These are phyloP conservation scores for Fusarium chlamydosporum DNA, from an alignment of 2,329 filamentous ascomycete genomes.

Conservation along the genomic window DNA sequence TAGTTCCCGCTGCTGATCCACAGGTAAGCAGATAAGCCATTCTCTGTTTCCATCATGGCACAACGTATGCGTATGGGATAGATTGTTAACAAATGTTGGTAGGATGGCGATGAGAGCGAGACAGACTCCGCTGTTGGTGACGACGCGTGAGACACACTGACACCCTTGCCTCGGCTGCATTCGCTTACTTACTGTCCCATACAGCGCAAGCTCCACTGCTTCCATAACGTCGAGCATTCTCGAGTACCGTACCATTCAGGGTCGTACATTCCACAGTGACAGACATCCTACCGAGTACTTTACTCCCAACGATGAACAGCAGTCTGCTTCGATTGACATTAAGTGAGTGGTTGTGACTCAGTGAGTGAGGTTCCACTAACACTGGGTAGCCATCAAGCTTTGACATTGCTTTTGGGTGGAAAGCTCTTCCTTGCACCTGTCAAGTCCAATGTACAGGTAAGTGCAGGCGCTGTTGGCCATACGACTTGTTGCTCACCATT, in stretches of 20 bases:
- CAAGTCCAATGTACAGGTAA: constrained; percentile 35
- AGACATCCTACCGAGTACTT: constrained; percentile 45
- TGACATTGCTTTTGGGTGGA: constrained; percentile 38
- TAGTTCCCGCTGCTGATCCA: constrained; percentile 41
- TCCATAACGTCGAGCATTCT: constrained; percentile 46
- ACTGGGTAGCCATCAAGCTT: constrained; percentile 40
- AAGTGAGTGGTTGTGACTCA: constrained; percentile 9
- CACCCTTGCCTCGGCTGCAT: neutral
- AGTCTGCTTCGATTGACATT: constrained; percentile 47
- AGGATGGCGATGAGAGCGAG: constrained; percentile 38
- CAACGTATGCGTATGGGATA: neutral
- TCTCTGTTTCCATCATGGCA: neutral
- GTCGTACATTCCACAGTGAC: constrained; percentile 47
- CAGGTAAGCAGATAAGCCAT: constrained; percentile 12
- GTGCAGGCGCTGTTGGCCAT: neutral
- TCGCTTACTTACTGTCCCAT: constrained; percentile 4
- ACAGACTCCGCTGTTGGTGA: constrained; percentile 35
- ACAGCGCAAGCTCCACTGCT: constrained; percentile 45
- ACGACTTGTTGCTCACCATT: neutral
- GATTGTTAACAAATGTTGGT: neutral
- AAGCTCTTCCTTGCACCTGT: constrained; percentile 44
- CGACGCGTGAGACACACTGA: constrained; percentile 26
- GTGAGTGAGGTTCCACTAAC: neutral
- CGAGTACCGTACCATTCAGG: constrained; percentile 45
- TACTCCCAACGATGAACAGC: constrained; percentile 47